Evolutionary conservation across 192 early-diverging fungal species (phyloP), one percentile per base, ranked within the genome.

Genomic region (Coemansia sp.): DNA sequence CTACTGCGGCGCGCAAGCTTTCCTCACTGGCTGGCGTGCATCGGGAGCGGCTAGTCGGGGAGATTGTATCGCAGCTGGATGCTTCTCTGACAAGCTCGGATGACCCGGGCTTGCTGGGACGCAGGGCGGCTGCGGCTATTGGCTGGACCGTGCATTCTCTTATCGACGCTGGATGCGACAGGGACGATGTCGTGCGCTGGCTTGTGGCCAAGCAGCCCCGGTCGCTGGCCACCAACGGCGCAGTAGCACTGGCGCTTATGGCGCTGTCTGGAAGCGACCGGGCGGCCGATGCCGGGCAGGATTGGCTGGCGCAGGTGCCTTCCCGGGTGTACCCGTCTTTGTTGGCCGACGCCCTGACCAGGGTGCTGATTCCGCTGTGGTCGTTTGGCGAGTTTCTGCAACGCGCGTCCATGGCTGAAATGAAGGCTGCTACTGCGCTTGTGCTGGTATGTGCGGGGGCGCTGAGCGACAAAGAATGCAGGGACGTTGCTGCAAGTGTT

Each of bases 321-420:
- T 17, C 18, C 35, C 62, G 68, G 5, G 65, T 62, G 17, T 71
- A 66, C 39, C 79, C 74, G 2, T 22, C 38, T 4, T 34, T 81
- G n/a, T 14, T 81, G 22, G 1, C 9, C 2, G 57, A 60, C 2
- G 48, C 72, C 2, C 36, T 82, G 66, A 61, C 15, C 15, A 51
- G 53, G 8, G 65, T 68, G 18, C 20, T 76, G 1, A 66, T 82
- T 39, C 79, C 79, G 14, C 33, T 45, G 20, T 82, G 79, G 79
- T 76, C 79, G 11, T 48, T 60, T 17, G 48, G 64, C 8, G 71
- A 67, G 28, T 59, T 76, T 33, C 41, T 79, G 11, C 22, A 55
- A 2, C 60, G 61, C 14, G 77, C 67, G 39, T 56, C 48, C 18
- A 45, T 51, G 20, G 65, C 41, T 1, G 61, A 62, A 2, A 61